A percentile compares a stretch with the other conserved stretches of the same genome.
Evolutionary conservation across 2,329 filamentous ascomycete genomes (phyloP).

Genomic region (Purpureocillium takamizusanense): DNA sequence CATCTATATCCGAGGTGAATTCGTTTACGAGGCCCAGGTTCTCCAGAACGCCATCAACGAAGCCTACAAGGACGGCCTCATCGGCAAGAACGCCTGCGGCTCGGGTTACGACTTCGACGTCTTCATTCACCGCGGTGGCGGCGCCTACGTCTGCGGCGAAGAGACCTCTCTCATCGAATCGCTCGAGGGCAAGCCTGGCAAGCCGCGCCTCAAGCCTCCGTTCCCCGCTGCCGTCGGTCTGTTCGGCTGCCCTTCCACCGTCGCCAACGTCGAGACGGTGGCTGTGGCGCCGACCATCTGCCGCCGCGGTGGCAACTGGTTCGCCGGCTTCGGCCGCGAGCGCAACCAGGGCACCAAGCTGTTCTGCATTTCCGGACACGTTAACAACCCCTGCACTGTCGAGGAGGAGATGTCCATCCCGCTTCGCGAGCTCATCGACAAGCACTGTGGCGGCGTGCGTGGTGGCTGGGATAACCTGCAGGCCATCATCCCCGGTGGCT

Average conservation of each 20-base stretch:
- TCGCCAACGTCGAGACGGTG: constrained; percentile 96
- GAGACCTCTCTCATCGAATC: constrained; percentile 98
- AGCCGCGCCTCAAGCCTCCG: constrained; percentile 95
- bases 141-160: constrained; percentile 96
- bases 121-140: constrained; percentile 91
- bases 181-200: constrained; percentile 95
- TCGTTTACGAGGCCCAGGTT: constrained; percentile 89
- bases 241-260: constrained; percentile 95
- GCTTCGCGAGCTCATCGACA: constrained; percentile 90
- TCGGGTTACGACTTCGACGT: constrained; percentile 98
- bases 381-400: constrained; percentile 96
- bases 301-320: constrained; percentile 87
- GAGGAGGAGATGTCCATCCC: constrained; percentile 99
- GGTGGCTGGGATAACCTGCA: constrained; percentile 97
- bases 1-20: constrained; percentile 99
- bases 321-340: constrained; percentile 87
- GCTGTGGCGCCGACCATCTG: constrained; percentile 94
- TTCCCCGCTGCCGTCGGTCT: constrained; percentile 96
- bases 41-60: constrained; percentile 95
- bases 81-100: constrained; percentile 96
- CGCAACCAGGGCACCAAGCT: constrained; percentile 96
- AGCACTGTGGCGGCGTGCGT: constrained; percentile 92
- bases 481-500: constrained; percentile 91
- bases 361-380: constrained; percentile 95
- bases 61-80: constrained; percentile 86